Percentiles rank a stretch among this genome's conserved stretches.
These are phyloP conservation scores for Dioscorea alata DNA, from an alignment of 106 monocot genomes.

Conservation along the genomic window DNA sequence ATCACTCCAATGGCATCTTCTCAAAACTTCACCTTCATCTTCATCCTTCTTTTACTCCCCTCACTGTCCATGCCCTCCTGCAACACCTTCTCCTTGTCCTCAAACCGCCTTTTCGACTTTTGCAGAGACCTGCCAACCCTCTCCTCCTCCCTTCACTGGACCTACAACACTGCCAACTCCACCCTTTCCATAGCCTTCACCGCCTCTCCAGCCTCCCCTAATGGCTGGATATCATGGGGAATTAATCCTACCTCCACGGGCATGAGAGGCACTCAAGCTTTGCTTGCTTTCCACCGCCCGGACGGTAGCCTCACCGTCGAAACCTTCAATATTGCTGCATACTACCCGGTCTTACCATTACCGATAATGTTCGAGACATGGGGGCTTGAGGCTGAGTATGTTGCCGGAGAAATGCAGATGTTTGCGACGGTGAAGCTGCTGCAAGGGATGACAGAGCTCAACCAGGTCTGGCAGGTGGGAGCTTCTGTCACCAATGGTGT, in stretches of 20 bases:
- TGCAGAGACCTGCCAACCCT: slow-evolving; percentile 58
- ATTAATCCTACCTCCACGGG: slow-evolving; percentile 42
- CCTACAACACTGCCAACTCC: slow-evolving; percentile 22
- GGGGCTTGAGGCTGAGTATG: slow-evolving; percentile 41
- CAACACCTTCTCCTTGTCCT: slow-evolving; percentile 7
- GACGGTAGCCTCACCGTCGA: slow-evolving; percentile 34
- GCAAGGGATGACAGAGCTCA: slow-evolving; percentile 29
- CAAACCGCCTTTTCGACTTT: slow-evolving; percentile 27
- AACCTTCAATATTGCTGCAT: slow-evolving; percentile 40
- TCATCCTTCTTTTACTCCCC: not conserved
- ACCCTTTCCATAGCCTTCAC: slow-evolving; percentile 55
- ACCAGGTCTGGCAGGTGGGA: slow-evolving; percentile 85
- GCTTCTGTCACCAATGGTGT: slow-evolving; percentile 16
- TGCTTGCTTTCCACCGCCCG: slow-evolving; percentile 35
- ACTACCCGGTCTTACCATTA: slow-evolving; percentile 15
- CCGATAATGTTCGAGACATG: slow-evolving; percentile 31
- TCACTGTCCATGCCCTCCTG: not conserved
- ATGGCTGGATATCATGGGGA: slow-evolving; percentile 59
- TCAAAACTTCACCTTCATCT: no score
- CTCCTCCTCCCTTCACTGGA: slow-evolving; percentile 58
- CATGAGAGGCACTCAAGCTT: slow-evolving; percentile 53
- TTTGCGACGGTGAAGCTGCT: slow-evolving; percentile 41
- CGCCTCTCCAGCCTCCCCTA: slow-evolving; percentile 11
- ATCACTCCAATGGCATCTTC: no score
- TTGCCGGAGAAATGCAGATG: slow-evolving; percentile 31